These are phyloP conservation scores for Cutaneotrichosporon sp. DNA, from an alignment of 1,284 basidiomycete species.

Conservation along the genomic window DNA sequence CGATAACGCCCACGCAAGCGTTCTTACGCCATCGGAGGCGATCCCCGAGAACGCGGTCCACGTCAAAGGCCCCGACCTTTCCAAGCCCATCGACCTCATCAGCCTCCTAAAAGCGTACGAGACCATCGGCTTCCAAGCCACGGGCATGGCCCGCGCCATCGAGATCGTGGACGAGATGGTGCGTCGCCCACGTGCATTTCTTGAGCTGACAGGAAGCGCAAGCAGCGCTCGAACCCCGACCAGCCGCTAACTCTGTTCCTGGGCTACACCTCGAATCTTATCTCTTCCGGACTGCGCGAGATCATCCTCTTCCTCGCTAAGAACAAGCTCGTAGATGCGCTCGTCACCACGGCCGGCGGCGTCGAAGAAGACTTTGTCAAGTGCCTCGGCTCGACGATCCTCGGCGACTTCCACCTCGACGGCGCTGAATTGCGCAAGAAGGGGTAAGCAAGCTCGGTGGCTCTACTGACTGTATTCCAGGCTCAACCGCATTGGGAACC, in stretches of 20 bases:
- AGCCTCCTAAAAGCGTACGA: conserved; percentile 74
- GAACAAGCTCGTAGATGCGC: conserved; percentile 79
- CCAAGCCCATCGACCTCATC: conserved; percentile 62
- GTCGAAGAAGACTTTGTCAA: conserved; percentile 99
- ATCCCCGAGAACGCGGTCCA: conserved; percentile 66
- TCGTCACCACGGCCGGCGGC: conserved; percentile 97
- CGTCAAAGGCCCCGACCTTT: conserved; percentile 84
- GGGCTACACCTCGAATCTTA: conserved; percentile 97
- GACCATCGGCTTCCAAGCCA: conserved; percentile 93
- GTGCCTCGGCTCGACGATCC: conserved; percentile 90
- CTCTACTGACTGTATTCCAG: conserved; percentile 22
- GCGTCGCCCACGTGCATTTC: conserved; percentile 26
- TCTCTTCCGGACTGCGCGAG: conserved; percentile 94
- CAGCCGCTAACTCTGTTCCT: conserved; percentile 70
- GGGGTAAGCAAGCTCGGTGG: no score
- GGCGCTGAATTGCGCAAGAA: conserved; percentile 79
- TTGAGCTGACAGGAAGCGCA: conserved; percentile 25
- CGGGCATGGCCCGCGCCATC: conserved; percentile 80
- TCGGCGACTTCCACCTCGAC: conserved; percentile 88
- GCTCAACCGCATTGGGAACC: conserved; percentile 97
- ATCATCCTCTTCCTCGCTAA: conserved; percentile 90
- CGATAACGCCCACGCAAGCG: conserved; percentile 54
- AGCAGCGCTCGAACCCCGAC: conserved; percentile 36
- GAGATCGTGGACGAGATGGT: conserved; percentile 49
- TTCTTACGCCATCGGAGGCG: conserved; percentile 72